phyloP scores from a whole-genome alignment of 805 yeast species.

The Suhomyces xylopsoci region DNA sequence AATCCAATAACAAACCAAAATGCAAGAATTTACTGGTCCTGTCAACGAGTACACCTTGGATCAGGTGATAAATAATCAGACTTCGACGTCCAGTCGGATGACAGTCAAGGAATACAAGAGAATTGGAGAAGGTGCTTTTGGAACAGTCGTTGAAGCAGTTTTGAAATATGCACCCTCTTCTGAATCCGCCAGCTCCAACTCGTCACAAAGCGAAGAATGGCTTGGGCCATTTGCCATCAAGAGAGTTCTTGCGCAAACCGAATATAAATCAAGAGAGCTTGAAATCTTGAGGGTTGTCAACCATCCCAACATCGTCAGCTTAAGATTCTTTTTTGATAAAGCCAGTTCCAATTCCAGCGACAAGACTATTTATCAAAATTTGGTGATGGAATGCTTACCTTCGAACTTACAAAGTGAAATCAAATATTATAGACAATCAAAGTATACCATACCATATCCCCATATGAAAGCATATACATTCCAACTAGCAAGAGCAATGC shows the following conservation, averaged over 20 bases:
- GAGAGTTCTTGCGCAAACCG: slow-evolving; percentile 84
- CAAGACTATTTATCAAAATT: slow-evolving; percentile 67
- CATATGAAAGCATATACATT: slow-evolving; percentile 76
- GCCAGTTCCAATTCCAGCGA: slow-evolving; percentile 50
- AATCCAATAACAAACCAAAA: not conserved
- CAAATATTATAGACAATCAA: slow-evolving; percentile 60
- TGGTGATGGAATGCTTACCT: slow-evolving; percentile 88
- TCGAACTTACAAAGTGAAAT: slow-evolving; percentile 75
- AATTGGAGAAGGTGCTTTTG: slow-evolving; percentile 86
- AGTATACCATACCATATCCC: slow-evolving; percentile 62
- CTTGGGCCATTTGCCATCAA: slow-evolving; percentile 82
- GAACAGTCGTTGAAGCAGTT: slow-evolving; percentile 77
- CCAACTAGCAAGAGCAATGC: slow-evolving; percentile 81
- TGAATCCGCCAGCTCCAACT: slow-evolving; percentile 2
- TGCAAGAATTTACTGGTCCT: slow-evolving; percentile 5
- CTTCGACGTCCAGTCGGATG: slow-evolving; percentile 57
- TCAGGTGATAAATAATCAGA: slow-evolving; percentile 57
- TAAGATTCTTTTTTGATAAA: slow-evolving; percentile 70
- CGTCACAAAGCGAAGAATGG: slow-evolving; percentile 36
- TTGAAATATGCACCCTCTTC: slow-evolving; percentile 28
- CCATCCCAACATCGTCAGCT: slow-evolving; percentile 75
- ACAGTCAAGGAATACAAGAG: slow-evolving; percentile 65
- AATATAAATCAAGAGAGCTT: slow-evolving; percentile 77
- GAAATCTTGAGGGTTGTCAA: slow-evolving; percentile 70
- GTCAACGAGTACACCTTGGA: slow-evolving; percentile 34